Evolutionary conservation across 805 yeast species (phyloP), one percentile per base, ranked within the genome.

Genomic region (Pichia heedii): DNA sequence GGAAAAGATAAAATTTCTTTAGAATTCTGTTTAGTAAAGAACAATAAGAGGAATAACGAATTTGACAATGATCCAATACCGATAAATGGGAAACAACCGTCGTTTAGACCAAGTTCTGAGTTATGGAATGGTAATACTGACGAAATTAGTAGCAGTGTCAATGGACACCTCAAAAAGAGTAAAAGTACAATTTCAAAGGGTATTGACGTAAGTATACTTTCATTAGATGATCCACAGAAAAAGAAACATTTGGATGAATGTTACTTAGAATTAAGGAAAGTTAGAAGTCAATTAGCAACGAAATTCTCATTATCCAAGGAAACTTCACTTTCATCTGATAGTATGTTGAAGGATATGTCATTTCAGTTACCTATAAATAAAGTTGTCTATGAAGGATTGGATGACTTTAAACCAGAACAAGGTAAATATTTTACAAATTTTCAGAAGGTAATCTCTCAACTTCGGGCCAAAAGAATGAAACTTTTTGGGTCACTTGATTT

Each of bases 331-430:
- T 64, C 67, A 10, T 54, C 68, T 0, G 67, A 66, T 43, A 60
- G 57, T 2, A 58, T 77, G 0, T 55, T 80, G 45, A 68, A 69
- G 46, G 79, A 76, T 36, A 71, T 81, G 77, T 77, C 84, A 0
- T 49, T 57, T 18, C 65, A 61, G 40, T 62, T 81, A 27, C 87
- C 88, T 1, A 65, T 68, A 2, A 70, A 68, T 15, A 69, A 69
- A 37, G 56, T 53, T 16, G 81, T 69, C 34, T 81, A 67, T 55
- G 58, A 65, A 7, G 56, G 54, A 39, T 51, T 77, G 39, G 57
- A 54, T 1, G 72, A 65, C 5, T 58, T 70, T 18, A 54, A 59
- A 22, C 53, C 36, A 6, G 58, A 44, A 58, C 66, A 62, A 35
- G 34, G 50, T 26, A 55, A 50, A 40, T 60, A 54, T 39, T 63